Percentiles rank a stretch among this genome's conserved stretches.
Evolutionary conservation across 768 basidiomycete species (phyloP).

Genomic region (Pleurotus djamor): DNA sequence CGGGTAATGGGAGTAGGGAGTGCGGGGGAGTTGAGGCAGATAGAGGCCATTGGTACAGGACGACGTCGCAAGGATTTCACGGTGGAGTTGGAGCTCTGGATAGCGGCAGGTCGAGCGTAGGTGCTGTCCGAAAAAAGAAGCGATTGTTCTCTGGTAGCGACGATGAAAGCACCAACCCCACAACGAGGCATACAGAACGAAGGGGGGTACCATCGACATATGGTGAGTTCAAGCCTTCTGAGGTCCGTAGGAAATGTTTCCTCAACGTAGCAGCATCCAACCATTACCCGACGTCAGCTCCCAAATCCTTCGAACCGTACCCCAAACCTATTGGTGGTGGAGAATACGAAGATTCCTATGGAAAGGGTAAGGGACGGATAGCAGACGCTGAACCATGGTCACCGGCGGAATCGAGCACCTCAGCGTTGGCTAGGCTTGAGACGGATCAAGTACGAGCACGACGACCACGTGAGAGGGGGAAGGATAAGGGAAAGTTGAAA

Average conservation of each 20-base stretch:
- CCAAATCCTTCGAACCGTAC: not conserved
- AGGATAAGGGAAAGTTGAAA: conserved; percentile 11
- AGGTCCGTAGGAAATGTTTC: not conserved
- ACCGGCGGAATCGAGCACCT: not conserved
- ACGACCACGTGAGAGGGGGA: not conserved
- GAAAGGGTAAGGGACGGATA: not conserved
- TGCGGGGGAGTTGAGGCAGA: not conserved
- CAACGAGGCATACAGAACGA: not conserved
- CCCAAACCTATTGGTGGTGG: not conserved
- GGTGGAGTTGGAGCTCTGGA: not conserved
- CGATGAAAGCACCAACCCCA: not conserved
- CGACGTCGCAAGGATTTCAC: not conserved
- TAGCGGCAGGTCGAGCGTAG: not conserved
- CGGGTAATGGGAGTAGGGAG: not conserved
- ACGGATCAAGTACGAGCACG: not conserved
- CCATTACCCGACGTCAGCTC: not conserved
- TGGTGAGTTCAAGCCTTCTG: no score
- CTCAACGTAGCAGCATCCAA: not conserved
- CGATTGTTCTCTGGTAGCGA: conserved; percentile 1
- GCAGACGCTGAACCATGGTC: not conserved
- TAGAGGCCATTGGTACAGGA: not conserved
- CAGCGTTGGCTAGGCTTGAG: not conserved
- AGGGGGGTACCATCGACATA: not conserved
- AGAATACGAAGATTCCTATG: not conserved
- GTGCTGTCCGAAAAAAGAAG: conserved; percentile 1